phyloP scores from a whole-genome alignment of 495 filamentous ascomycete species.

The Cudoniella acicularis region DNA sequence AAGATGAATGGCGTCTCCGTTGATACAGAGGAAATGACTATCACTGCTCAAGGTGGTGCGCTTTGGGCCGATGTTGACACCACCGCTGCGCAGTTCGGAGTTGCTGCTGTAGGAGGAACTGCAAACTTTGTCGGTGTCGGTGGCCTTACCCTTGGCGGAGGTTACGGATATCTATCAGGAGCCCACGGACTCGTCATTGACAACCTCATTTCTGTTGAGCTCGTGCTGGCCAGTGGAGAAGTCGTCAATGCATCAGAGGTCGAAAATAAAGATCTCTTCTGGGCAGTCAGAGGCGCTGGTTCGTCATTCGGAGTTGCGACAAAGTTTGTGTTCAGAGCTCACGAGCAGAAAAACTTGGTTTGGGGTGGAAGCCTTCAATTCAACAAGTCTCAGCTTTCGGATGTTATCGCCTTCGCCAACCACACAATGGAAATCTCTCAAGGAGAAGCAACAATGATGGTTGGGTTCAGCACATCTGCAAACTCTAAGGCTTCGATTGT shows the following conservation, averaged over 20 bases:
- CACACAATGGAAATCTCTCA: conserved; percentile 11
- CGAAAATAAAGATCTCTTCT: conserved; percentile 44
- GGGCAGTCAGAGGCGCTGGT: conserved; percentile 45
- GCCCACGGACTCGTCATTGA: conserved; percentile 50
- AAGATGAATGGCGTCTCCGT: conserved; percentile 48
- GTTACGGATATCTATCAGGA: conserved; percentile 50
- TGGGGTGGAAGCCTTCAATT: conserved; percentile 47
- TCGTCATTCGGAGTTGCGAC: conserved; percentile 43
- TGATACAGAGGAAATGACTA: conserved; percentile 36
- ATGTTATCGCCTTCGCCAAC: conserved; percentile 40
- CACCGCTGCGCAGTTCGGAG: conserved; percentile 40
- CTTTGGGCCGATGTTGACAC: conserved; percentile 55
- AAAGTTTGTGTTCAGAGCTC: conserved; percentile 1
- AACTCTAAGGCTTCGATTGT: conserved; percentile 43
- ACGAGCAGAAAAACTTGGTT: conserved; percentile 30
- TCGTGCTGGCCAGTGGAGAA: conserved; percentile 49
- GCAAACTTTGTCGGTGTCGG: conserved; percentile 58
- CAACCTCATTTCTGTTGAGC: conserved; percentile 43
- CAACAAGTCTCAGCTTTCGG: conserved; percentile 34
- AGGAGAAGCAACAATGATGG: not conserved
- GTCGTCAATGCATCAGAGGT: conserved; percentile 31
- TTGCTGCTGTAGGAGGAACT: conserved; percentile 57
- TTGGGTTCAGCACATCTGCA: conserved; percentile 41
- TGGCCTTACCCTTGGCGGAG: conserved; percentile 55
- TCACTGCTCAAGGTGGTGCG: conserved; percentile 50